Evolutionary conservation across 2,329 filamentous ascomycete genomes (phyloP).

Genomic region (Diaporthe sp.): DNA sequence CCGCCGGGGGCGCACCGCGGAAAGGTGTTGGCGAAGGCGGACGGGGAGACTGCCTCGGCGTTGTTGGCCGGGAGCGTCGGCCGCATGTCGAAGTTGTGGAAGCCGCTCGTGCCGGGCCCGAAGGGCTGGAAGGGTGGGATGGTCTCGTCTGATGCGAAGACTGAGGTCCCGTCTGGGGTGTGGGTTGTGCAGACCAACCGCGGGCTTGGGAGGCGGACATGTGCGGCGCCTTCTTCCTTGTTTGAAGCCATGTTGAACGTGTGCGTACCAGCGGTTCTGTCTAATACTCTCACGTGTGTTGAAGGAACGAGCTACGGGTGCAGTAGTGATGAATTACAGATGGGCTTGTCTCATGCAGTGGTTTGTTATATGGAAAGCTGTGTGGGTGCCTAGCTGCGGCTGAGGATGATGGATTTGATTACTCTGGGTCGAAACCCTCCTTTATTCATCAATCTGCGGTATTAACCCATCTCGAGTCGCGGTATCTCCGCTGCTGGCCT

Average conservation of each 20-base stretch:
- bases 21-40: slow-evolving; percentile 43
- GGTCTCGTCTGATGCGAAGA: slow-evolving; percentile 49
- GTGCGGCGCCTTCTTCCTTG: not conserved
- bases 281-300: not conserved
- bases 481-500: not conserved
- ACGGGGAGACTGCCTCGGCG: slow-evolving; percentile 36
- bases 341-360: not conserved
- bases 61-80: slow-evolving; percentile 50
- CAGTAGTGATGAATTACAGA: not conserved
- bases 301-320: not conserved
- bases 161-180: slow-evolving; percentile 48
- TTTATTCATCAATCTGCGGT: not conserved
- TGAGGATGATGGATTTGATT: not conserved
- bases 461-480: not conserved
- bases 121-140: slow-evolving; percentile 49
- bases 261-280: not conserved
- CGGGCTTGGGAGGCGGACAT: slow-evolving; percentile 33
- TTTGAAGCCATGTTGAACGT: slow-evolving; percentile 6
- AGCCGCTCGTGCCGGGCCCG: slow-evolving; percentile 48
- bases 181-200: slow-evolving; percentile 51
- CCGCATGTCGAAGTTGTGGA: slow-evolving; percentile 50
- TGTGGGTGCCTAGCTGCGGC: slow-evolving; percentile 1
- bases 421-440: not conserved
- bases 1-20: slow-evolving; percentile 54
- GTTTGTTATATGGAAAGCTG: not conserved